Conservation (phyloP, 495 filamentous ascomycete genomes). For the Penicillium maclennaniae region DNA sequence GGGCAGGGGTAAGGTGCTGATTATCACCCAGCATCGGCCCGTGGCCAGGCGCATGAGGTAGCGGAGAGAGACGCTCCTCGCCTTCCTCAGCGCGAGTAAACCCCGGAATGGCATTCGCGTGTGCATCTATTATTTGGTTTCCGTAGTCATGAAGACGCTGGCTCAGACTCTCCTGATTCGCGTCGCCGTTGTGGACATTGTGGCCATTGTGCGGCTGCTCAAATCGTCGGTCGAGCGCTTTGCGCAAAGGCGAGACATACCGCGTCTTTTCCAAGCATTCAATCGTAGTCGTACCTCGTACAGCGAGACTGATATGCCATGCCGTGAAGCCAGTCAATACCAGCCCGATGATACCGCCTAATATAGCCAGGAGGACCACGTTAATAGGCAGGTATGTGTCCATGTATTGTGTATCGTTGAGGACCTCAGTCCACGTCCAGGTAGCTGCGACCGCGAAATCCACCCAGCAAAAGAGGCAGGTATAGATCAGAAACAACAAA, state of each 20-base stretch:
- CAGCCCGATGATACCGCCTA: constrained; percentile 85
- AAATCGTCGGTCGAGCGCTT: constrained; percentile 58
- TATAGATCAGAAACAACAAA: constrained; percentile 89
- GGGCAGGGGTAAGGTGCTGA: constrained; percentile 34
- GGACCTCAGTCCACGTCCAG: constrained; percentile 80
- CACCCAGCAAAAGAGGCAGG: constrained; percentile 78
- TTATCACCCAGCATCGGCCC: constrained; percentile 9
- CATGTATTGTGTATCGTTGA: constrained; percentile 55
- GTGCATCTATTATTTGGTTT: constrained; percentile 73
- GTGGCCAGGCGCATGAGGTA: constrained; percentile 23
- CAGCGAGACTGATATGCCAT: constrained; percentile 87
- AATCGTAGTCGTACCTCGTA: constrained; percentile 82
- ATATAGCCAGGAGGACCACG: constrained; percentile 78
- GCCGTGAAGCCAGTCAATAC: constrained; percentile 85
- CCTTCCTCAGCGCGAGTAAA: constrained; percentile 78
- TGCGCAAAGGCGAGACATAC: constrained; percentile 76
- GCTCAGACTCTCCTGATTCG: constrained; percentile 56
- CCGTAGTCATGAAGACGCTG: constrained; percentile 60
- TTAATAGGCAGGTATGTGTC: constrained; percentile 84
- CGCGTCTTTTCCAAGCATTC: constrained; percentile 92
- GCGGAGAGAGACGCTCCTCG: constrained; percentile 48
- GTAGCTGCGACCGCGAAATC: constrained; percentile 65
- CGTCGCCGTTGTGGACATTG: constrained; percentile 35
- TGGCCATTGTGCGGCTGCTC: constrained; percentile 33
- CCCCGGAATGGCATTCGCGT: constrained; percentile 78